Evolutionary conservation across 2,329 filamentous ascomycete genomes (phyloP), one percentile per base, ranked within the genome.

Genomic region (Chaetomium sp.): DNA sequence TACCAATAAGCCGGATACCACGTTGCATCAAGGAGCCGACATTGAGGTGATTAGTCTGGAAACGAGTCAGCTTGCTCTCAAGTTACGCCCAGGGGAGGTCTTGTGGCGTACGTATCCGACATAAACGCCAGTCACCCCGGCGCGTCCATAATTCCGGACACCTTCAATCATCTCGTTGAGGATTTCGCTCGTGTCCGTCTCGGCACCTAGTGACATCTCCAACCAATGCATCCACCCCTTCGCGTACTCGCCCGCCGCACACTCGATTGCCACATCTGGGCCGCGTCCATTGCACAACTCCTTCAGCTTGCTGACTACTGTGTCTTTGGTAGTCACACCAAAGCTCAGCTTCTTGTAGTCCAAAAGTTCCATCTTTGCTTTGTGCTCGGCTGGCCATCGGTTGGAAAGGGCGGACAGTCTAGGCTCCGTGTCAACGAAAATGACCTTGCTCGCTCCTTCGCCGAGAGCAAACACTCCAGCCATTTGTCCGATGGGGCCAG

Each of bases 401-500:
- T 76, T 70, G 67, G 84, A 81, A 55, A 92, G 71, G 61, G 79
- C 89, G 2, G 86, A 81, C 4, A 95, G 74, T 1, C 90, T 79
- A 71, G 78, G 82, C 57, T 81, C 88, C 4, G 80, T 81, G 67
- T 95, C 91, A 61, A 95, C 85, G 59, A 91, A 80, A 62, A 95
- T 91, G 59, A 95, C 79, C 58, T 87, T 80, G 46, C 73, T 79
- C 0, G 90, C 90, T 7, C 88, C 88, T 54, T 90, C 83, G n/a
- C 82, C 72, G 54, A 89, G 76, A 0, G 85, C 82, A 72, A 92
- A 95, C 52, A 89, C 76, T 1, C 85, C 87, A 2, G 79, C 81
- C 87, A 95, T 94, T 66, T 95, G 88, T 0, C 91, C 90, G 51
- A 95, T 88, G 0, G 89, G 91, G 0, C 90, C 90, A 0, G 86